A percentile compares a stretch with the other conserved stretches of the same genome.
These are phyloP conservation scores for Phyllosticta citribraziliensis DNA, from an alignment of 2,329 filamentous ascomycete genomes.

Conservation along the genomic window DNA sequence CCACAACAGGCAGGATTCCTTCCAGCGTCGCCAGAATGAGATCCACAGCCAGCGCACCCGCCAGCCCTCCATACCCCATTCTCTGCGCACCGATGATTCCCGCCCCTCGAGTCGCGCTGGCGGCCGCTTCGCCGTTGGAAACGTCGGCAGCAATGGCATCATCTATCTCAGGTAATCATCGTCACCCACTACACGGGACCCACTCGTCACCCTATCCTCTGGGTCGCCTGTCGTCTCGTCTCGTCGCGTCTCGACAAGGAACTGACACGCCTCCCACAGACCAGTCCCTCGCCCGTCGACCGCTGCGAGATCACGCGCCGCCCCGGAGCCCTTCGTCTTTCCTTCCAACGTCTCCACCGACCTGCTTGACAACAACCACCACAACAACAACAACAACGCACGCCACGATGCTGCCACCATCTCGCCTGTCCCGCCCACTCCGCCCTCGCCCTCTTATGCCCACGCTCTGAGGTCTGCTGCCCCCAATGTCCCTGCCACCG, in stretches of 20 bases:
- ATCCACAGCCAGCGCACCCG: constrained; percentile 26
- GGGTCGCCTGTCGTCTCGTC: background rate
- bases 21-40: constrained; percentile 25
- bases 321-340: constrained; percentile 28
- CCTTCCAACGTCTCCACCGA: constrained; percentile 30
- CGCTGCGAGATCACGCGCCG: constrained; percentile 23
- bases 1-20: constrained; percentile 8
- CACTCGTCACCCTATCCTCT: constrained; percentile 1
- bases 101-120: constrained; percentile 13
- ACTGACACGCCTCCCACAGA: background rate
- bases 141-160: constrained; percentile 36
- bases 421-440: constrained; percentile 13
- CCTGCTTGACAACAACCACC: no score
- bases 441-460: background rate
- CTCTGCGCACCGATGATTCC: constrained; percentile 19
- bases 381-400: constrained; percentile 13
- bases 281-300: constrained; percentile 25
- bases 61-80: constrained; percentile 23
- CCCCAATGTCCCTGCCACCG: background rate
- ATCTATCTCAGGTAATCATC: constrained; percentile 36
- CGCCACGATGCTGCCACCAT: constrained; percentile 21
- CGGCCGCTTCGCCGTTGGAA: constrained; percentile 37
- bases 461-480: background rate
- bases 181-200: background rate
- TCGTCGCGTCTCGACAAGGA: no score